Evolutionary conservation across 164 flowering plant species (phyloP), one percentile per base, ranked within the genome.

Genomic region (Tetracentron sinense): DNA sequence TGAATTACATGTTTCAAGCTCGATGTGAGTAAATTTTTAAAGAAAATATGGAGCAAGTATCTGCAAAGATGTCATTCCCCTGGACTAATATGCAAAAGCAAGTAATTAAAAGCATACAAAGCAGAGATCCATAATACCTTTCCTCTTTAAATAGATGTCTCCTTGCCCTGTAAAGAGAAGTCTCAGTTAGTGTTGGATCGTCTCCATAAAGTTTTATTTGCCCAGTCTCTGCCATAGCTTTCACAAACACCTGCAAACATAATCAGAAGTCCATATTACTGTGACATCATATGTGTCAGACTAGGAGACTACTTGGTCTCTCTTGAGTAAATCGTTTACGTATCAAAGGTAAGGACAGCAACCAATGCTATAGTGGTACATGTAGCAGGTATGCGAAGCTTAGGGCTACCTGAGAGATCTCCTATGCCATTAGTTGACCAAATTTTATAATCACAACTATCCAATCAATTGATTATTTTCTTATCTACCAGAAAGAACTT

Each of bases 181-280:
- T 76, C 75, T 93, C 98, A 7, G 98, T 86, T 58, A 81, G 64
- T 53, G 98, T 93, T 70, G 98, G 98, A n/a, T 81, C 71, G 25
- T 90, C 88, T 31, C 98, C 97, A 79, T 84, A 87, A 61, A 90
- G 85, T 80, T 89, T 82, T 64, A 94, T 69, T 64, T 94, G 97
- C 64, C 97, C 96, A 29, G 86, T 87, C 70, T 90, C 90, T 23
- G 97, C 98, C 98, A 93, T 93, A 58, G 98, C 98, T 77, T 90
- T 90, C 15, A 85, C 83, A 72, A 93, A 90, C 46, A 86, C 98
- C 98, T 90, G 69, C 61, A 74, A 30, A 60, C 35, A 56, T 25
- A 58, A 56, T 58, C 23, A 33, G 10, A 61, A 60, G 27, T 44
- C 28, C 26, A 64, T 42, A 42, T 51, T 19, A 62, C 28, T 4